These are phyloP conservation scores for Trichophyton schoenleinii DNA, from an alignment of 2,329 filamentous ascomycete genomes.

Conservation along the genomic window DNA sequence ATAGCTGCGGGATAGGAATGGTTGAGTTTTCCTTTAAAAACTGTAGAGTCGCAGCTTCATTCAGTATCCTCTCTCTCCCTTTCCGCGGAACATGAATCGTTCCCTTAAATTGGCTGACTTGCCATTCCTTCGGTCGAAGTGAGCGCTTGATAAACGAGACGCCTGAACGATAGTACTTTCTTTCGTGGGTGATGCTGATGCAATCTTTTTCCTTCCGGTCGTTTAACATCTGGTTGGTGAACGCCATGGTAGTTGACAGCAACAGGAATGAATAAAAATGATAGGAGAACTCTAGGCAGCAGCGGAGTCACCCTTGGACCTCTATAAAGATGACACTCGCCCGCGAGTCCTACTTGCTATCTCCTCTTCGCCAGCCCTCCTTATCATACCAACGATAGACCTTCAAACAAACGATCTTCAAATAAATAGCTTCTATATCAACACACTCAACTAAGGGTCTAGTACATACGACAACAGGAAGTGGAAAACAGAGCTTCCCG, in stretches of 20 bases:
- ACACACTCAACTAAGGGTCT: no score
- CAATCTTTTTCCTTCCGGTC: conserved; percentile 12
- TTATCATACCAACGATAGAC: no score
- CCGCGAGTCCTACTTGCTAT: no score
- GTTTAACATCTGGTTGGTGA: conserved; percentile 7
- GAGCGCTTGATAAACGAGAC: conserved; percentile 13
- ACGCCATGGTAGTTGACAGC: neutral
- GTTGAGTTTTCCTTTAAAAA: conserved; percentile 7
- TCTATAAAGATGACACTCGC: no score
- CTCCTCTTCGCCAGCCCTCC: no score
- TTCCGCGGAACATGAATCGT: conserved; percentile 1
- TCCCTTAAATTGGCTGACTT: conserved; percentile 6
- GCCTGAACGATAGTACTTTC: conserved; percentile 14
- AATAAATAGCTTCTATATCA: no score
- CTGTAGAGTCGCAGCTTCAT: conserved; percentile 9
- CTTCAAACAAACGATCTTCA: no score
- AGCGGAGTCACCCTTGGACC: no score
- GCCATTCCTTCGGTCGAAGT: conserved; percentile 15
- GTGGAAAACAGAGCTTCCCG: no score
- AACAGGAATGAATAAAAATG: neutral
- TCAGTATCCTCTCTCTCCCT: conserved; percentile 6
- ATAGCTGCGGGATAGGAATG: conserved; percentile 8
- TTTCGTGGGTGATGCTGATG: conserved; percentile 11
- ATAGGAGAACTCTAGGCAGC: neutral
- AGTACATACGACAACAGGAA: no score